These are phyloP conservation scores for Penicillium sumatraense DNA, from an alignment of 2,329 filamentous ascomycete genomes.

Conservation along the genomic window DNA sequence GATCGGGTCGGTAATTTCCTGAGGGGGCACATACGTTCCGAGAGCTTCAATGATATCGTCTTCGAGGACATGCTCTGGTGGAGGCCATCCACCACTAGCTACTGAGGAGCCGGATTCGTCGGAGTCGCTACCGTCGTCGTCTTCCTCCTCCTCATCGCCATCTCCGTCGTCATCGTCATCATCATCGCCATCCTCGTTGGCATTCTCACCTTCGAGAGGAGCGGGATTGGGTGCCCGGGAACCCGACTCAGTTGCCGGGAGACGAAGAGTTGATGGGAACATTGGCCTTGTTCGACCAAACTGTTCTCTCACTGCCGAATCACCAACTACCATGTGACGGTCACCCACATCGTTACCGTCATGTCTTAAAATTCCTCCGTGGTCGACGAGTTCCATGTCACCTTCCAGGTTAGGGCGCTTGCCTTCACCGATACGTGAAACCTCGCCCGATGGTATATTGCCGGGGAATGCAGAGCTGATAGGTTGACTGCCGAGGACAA, in stretches of 20 bases:
- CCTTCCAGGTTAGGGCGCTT: constrained; percentile 68
- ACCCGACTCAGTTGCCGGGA: constrained; percentile 21
- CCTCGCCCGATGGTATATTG: constrained; percentile 66
- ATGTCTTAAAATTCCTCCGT: constrained; percentile 62
- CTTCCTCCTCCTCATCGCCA: constrained; percentile 14
- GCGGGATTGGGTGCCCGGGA: constrained; percentile 9
- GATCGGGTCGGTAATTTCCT: constrained; percentile 48
- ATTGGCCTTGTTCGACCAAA: constrained; percentile 40
- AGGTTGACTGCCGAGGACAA: constrained; percentile 75
- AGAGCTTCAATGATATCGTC: constrained; percentile 49
- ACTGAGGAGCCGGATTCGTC: constrained; percentile 34
- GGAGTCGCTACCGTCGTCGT: constrained; percentile 22
- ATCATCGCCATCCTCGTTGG: constrained; percentile 29
- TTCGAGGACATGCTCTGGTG: constrained; percentile 41
- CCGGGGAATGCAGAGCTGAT: constrained; percentile 79
- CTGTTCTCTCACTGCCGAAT: constrained; percentile 45
- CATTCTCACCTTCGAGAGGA: constrained; percentile 15
- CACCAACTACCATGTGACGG: constrained; percentile 64
- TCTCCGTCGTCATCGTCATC: constrained; percentile 15
- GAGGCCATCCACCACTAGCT: constrained; percentile 43
- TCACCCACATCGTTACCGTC: constrained; percentile 65
- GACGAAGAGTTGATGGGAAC: constrained; percentile 35
- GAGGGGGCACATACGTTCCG: constrained; percentile 45
- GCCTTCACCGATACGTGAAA: constrained; percentile 66
- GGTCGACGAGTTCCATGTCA: constrained; percentile 67